Evolutionary conservation across 805 yeast genomes (phyloP).

Genomic region (Spathaspora arborariae): DNA sequence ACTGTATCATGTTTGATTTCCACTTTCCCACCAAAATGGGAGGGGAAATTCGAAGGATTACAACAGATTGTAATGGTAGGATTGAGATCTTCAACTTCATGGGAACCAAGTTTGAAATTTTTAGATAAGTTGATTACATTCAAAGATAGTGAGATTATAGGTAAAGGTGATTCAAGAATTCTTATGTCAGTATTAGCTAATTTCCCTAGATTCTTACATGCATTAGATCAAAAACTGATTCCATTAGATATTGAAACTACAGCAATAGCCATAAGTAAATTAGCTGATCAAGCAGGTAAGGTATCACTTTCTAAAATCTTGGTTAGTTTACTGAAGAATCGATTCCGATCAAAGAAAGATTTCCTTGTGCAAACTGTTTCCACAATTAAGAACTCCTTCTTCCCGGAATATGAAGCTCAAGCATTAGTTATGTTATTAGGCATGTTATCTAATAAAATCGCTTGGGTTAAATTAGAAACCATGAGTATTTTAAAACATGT

Average conservation of each 20-base stretch:
- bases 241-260: slow-evolving; percentile 46
- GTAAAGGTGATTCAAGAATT: slow-evolving; percentile 64
- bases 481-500: slow-evolving; percentile 70
- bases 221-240: slow-evolving; percentile 55
- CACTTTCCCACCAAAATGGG: slow-evolving; percentile 94
- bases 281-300: slow-evolving; percentile 58
- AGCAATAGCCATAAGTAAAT: slow-evolving; percentile 41
- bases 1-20: slow-evolving; percentile 79
- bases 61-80: slow-evolving; percentile 81
- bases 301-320: slow-evolving; percentile 66
- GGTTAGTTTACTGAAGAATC: slow-evolving; percentile 67
- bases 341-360: slow-evolving; percentile 88
- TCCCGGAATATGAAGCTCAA: slow-evolving; percentile 72
- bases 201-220: slow-evolving; percentile 80
- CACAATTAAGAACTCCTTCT: slow-evolving; percentile 62
- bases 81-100: slow-evolving; percentile 72
- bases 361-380: slow-evolving; percentile 77
- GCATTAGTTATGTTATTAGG: slow-evolving; percentile 75
- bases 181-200: slow-evolving; percentile 72
- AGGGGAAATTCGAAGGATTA: slow-evolving; percentile 86
- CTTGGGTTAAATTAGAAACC: slow-evolving; percentile 80
- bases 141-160: slow-evolving; percentile 72
- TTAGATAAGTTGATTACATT: slow-evolving; percentile 67
- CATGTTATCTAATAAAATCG: slow-evolving; percentile 66
- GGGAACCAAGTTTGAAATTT: slow-evolving; percentile 71